These are phyloP conservation scores for Pythium myriotylum DNA, from an alignment of 352 stramenopile species.

Conservation along the genomic window DNA sequence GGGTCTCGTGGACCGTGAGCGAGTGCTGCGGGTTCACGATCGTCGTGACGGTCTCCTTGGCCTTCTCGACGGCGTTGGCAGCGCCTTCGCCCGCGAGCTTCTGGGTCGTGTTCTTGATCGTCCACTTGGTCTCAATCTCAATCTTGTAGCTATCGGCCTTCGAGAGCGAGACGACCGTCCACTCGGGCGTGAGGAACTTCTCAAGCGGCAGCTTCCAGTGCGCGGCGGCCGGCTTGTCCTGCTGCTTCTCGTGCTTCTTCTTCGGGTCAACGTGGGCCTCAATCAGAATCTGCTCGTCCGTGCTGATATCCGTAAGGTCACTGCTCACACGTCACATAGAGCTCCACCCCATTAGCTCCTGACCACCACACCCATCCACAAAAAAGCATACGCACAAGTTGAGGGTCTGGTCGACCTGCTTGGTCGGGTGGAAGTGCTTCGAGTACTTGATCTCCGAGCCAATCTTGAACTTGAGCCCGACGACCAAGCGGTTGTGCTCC, in stretches of 20 bases:
- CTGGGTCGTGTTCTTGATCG: constrained; percentile 21
- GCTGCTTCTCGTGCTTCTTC: constrained; percentile 28
- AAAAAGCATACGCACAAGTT: constrained; percentile 41
- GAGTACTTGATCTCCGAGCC: constrained; percentile 17
- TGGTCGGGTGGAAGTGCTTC: constrained; percentile 16
- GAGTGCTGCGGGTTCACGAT: constrained; percentile 18
- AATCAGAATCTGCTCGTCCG: constrained; percentile 38
- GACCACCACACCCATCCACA: background rate
- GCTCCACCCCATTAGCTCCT: constrained; percentile 2
- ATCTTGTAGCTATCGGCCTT: constrained; percentile 16
- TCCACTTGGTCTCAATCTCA: constrained; percentile 19
- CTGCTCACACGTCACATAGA: constrained; percentile 26
- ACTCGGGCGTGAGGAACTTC: constrained; percentile 16
- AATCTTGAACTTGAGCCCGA: constrained; percentile 22
- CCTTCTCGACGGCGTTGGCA: constrained; percentile 13
- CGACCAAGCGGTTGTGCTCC: constrained; percentile 7
- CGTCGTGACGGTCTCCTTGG: constrained; percentile 13
- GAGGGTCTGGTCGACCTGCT: constrained; percentile 39
- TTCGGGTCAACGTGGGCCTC: constrained; percentile 47
- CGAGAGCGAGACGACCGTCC: background rate
- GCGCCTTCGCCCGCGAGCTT: constrained; percentile 18
- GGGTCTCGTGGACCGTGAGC: constrained; percentile 23
- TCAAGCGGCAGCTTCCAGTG: constrained; percentile 18
- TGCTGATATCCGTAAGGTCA: constrained; percentile 36
- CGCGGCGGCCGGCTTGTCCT: background rate